phyloP scores from a whole-genome alignment of 768 basidiomycete genomes.

The Termitomyces sp. region DNA sequence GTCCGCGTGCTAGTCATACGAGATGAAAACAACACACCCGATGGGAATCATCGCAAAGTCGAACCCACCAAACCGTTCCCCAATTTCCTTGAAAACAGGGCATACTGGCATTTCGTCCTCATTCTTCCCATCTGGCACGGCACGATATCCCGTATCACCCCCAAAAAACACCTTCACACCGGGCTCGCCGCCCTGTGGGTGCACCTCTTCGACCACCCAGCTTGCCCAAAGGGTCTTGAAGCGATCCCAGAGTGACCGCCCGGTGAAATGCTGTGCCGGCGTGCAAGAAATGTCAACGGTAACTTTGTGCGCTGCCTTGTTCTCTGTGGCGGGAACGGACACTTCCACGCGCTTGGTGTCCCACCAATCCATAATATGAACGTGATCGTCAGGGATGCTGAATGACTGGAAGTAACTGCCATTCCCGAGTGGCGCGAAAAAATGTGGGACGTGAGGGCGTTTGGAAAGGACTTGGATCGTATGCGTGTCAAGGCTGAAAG shows the following conservation, averaged over 20 bases:
- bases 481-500: constrained; percentile 37
- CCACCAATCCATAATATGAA: constrained; percentile 67
- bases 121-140: constrained; percentile 42
- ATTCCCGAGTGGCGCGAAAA: constrained; percentile 61
- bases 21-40: constrained; percentile 30
- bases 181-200: neutral
- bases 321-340: constrained; percentile 12
- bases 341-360: constrained; percentile 38
- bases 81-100: constrained; percentile 73
- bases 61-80: constrained; percentile 56
- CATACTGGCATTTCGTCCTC: constrained; percentile 55
- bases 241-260: constrained; percentile 43
- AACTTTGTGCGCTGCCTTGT: constrained; percentile 5
- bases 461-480: constrained; percentile 36
- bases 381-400: constrained; percentile 33
- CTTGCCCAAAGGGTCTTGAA: constrained; percentile 62
- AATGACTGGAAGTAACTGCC: constrained; percentile 33
- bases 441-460: constrained; percentile 35
- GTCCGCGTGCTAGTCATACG: neutral
- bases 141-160: constrained; percentile 66
- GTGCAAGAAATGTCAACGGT: constrained; percentile 52
- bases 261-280: constrained; percentile 63
- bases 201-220: constrained; percentile 58
- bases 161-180: constrained; percentile 52
- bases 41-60: constrained; percentile 72